Percentiles rank a stretch among this genome's conserved stretches.
These are phyloP conservation scores for Phyllosticta citrichinensis DNA, from an alignment of 2,329 filamentous ascomycete species.

Conservation along the genomic window DNA sequence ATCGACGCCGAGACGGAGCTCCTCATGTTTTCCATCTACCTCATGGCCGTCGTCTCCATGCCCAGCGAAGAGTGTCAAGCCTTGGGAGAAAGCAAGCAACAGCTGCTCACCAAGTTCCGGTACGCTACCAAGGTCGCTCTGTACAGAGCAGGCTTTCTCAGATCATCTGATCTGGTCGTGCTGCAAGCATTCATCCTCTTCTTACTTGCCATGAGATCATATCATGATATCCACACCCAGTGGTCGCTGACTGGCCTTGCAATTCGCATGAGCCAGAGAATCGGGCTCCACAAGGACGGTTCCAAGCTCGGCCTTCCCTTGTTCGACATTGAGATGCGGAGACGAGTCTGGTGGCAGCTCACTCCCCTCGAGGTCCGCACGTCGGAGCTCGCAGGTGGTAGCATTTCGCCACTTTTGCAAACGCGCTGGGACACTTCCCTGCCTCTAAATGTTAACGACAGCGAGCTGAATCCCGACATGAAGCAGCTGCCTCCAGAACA, in stretches of 20 bases:
- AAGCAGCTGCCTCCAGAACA: conserved; percentile 32
- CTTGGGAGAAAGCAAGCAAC: conserved; percentile 44
- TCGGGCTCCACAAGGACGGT: conserved; percentile 53
- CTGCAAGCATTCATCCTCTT: conserved; percentile 61
- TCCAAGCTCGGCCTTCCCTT: conserved; percentile 40
- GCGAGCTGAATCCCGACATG: conserved; percentile 35
- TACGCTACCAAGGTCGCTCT: conserved; percentile 54
- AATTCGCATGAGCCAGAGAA: conserved; percentile 49
- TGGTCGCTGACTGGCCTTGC: conserved; percentile 56
- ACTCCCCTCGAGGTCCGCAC: conserved; percentile 49
- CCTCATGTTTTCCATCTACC: conserved; percentile 25
- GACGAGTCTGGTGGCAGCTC: conserved; percentile 55
- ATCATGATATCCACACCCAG: conserved; percentile 42
- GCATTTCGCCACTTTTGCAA: conserved; percentile 27
- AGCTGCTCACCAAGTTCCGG: conserved; percentile 45
- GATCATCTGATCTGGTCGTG: conserved; percentile 53
- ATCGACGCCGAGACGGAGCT: conserved; percentile 52
- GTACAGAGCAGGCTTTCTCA: conserved; percentile 56
- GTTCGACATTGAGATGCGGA: conserved; percentile 50
- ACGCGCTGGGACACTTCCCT: conserved; percentile 35
- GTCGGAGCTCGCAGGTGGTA: conserved; percentile 44
- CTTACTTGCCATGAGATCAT: conserved; percentile 37
- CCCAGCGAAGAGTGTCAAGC: conserved; percentile 46
- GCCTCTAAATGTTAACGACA: conserved; percentile 47
- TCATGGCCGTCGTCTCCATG: conserved; percentile 36